phyloP scores from a whole-genome alignment of 495 filamentous ascomycete genomes.

The Rhypophila decipiens region DNA sequence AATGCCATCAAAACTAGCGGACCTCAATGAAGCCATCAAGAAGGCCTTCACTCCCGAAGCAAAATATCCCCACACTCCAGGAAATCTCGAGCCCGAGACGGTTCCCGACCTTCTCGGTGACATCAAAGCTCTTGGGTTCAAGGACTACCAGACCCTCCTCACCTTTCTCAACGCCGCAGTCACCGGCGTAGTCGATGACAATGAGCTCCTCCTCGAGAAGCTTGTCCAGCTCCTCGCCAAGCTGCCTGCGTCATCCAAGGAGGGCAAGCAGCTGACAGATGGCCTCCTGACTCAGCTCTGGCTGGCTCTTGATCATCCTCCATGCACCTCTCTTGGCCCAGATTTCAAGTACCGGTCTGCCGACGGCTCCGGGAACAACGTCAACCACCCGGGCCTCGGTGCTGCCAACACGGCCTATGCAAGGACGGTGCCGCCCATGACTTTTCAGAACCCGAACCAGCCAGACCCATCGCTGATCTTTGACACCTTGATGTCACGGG shows the following conservation, averaged over 20 bases:
- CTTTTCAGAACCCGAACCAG: slow-evolving; percentile 47
- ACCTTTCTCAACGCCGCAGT: slow-evolving; percentile 23
- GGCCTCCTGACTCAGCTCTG: slow-evolving; percentile 50
- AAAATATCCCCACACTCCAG: slow-evolving; percentile 21
- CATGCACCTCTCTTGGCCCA: slow-evolving; percentile 36
- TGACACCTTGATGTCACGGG: slow-evolving; percentile 61
- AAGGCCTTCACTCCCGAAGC: slow-evolving; percentile 22
- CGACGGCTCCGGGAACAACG: slow-evolving; percentile 65
- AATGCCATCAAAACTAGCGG: slow-evolving; percentile 1
- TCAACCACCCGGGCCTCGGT: slow-evolving; percentile 59
- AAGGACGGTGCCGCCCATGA: slow-evolving; percentile 48
- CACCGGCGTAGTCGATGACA: slow-evolving; percentile 29
- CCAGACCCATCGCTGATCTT: slow-evolving; percentile 71
- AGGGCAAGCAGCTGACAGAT: slow-evolving; percentile 25
- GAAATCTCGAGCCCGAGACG: slow-evolving; percentile 18
- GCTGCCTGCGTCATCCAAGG: slow-evolving; percentile 22
- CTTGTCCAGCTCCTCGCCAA: slow-evolving; percentile 35
- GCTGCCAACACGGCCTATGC: slow-evolving; percentile 55
- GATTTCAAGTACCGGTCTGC: slow-evolving; percentile 54
- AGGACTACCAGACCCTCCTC: slow-evolving; percentile 29
- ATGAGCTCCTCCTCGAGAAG: slow-evolving; percentile 31
- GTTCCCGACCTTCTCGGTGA: slow-evolving; percentile 19
- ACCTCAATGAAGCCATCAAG: slow-evolving; percentile 16
- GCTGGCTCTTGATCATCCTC: slow-evolving; percentile 61
- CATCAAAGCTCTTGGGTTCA: slow-evolving; percentile 18